A percentile compares a stretch with the other conserved stretches of the same genome.
Evolutionary conservation across 2,329 filamentous ascomycete species (phyloP).

Genomic region (Aspergillus pseudoviridinutans): DNA sequence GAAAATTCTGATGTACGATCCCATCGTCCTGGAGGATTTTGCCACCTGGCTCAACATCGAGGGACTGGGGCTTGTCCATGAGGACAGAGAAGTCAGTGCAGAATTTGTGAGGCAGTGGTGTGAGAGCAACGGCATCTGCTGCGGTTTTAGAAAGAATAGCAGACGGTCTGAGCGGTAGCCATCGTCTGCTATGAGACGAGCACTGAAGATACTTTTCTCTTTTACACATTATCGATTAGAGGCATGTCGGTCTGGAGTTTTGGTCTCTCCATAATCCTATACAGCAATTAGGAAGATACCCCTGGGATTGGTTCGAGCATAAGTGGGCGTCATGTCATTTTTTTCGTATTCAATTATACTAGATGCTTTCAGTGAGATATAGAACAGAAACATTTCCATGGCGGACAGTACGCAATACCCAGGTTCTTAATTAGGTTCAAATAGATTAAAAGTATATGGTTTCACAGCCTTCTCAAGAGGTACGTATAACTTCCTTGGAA

Average conservation of each 20-base stretch:
- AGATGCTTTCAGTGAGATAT: neutral
- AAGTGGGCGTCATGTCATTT: neutral
- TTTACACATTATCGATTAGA: neutral
- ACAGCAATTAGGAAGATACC: neutral
- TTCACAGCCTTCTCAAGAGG: neutral
- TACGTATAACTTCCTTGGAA: neutral
- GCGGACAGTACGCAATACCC: no score
- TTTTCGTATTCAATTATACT: neutral
- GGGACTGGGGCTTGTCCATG: conserved; percentile 58
- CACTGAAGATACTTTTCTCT: neutral
- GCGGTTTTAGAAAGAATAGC: conserved; percentile 56
- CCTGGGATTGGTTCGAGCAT: neutral
- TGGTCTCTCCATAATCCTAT: neutral
- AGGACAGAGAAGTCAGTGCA: conserved; percentile 61
- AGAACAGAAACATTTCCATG: neutral
- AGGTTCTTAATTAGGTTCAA: neutral
- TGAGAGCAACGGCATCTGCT: conserved; percentile 80
- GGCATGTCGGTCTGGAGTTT: neutral
- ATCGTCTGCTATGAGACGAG: conserved; percentile 2
- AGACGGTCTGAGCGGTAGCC: neutral
- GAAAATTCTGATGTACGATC: conserved; percentile 90
- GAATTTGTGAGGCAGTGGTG: conserved; percentile 83
- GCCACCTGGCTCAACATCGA: conserved; percentile 76
- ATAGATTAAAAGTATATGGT: neutral
- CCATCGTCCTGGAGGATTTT: conserved; percentile 82